Base-by-base conservation (phyloP, 768 basidiomycete species). In the Leccinum rimulosum region DNA sequence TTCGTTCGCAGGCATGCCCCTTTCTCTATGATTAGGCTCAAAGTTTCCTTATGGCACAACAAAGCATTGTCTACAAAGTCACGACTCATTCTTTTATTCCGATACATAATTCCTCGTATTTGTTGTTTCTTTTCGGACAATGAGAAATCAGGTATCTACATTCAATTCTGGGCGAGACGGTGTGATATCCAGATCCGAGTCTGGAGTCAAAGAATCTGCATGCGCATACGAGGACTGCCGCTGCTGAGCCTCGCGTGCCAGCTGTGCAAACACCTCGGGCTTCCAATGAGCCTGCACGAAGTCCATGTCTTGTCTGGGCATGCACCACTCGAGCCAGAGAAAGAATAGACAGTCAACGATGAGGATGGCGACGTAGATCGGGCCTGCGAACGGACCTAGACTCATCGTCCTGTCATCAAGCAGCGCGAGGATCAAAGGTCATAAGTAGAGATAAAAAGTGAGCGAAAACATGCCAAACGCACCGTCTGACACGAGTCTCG, bases 301-400 rank as follows among this genome's bases (percentile, higher is more conserved):
- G 71, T 96, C 91, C 54, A 97, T 75, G 57, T 86, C 79, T 22
- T 88, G 84, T 50, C 87, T 76, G 0, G 96, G 96, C 69, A 86
- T 81, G 79, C 85, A 86, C 86, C 85, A 91, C 66, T 97, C 93
- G 4, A 99, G 78, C 52, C 92, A 77, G 64, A 86, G 67, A 70
- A 93, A 94, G 73, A 97, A 96, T 8, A 96, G 72, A 68, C 93
- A 93, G 66, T 95, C 89, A 1, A 98, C 91, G 30, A 95, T 78
- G 45, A 97, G 75, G 43, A 98, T 98, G 63, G 88, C 84, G 9
- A 90, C 87, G 66, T 93, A 90, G 48, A 98, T 97, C 2, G 85
- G 84, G 0, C 97, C 97, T 9, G 86, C 91, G 50, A 93, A 86
- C 0, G 82, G 82, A 0, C 91, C 97, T 8, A 92, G 76, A 52